Evolutionary conservation across 1,284 basidiomycete species (phyloP), one percentile per base, ranked within the genome.

Genomic region (Ustilago cynodontis): DNA sequence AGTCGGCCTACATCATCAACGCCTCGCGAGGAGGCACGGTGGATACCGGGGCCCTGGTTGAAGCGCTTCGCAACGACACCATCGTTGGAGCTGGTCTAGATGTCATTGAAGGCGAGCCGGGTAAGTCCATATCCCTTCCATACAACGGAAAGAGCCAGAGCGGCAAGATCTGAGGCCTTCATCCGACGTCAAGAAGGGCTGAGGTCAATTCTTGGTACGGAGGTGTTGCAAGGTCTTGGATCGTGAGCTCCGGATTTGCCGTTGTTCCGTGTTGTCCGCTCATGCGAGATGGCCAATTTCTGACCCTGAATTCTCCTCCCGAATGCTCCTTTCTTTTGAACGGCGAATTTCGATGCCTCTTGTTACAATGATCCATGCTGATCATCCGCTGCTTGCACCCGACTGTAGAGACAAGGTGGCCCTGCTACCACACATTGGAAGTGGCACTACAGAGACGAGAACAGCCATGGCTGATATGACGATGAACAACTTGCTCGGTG

Each of bases 61-160:
- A 89, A 67, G 95, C 95, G 0, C 87, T 98, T 51, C 87, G 88
- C 53, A 90, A 91, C 71, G 90, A 90, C 2, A 91, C 91, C 89
- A 92, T 98, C 47, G 96, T 92, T 88, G 95, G 92, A 24, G 96
- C 96, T 0, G 96, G 94, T 0, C 82, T 99, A 7, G 96, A 99
- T 86, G 96, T 98, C 35, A 91, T 98, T 13, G 94, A 95, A 76
- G 94, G 93, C 33, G 96, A 99, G 86, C 96, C 96, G 0, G 87
- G 75, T 77, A 26, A 69, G 75, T 73, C 41, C 20, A 33, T 33
- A n/a, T 43, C n/a, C 6, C n/a, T n/a, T 33, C 8, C 41, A n/a
- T 7, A n/a, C 24, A 16, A 10, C 55, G 65, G 57, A 59, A 59
- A 66, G 10, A 66, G 20, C 64, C 51, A 47, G 59, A 57, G 16